Conservation (phyloP, 139 green algal species). For the Closterium sp. region DNA sequence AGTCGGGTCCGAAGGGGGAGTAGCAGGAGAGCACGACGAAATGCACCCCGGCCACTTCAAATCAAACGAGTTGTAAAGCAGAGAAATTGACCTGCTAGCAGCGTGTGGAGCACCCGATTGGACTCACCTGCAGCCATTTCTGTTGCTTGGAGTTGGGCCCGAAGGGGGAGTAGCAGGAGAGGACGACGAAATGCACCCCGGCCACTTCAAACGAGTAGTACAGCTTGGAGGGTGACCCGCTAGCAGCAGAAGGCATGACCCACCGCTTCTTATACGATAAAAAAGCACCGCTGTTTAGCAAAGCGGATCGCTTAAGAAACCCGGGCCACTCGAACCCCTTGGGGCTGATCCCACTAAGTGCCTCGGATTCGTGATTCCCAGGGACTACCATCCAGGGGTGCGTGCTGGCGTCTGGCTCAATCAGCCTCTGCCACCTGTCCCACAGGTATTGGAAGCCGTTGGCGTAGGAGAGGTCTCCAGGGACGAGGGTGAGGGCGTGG, state of each 20-base stretch:
- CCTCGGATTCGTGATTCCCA: constrained; percentile 75
- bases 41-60: too few relatives aligned
- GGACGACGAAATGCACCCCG: constrained; percentile 65
- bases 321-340: too few relatives aligned
- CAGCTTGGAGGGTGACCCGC: constrained; percentile 51
- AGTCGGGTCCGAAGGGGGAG: too few relatives aligned
- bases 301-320: too few relatives aligned
- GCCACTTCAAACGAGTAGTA: constrained; percentile 71
- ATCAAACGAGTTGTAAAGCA: too few relatives aligned
- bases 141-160: constrained; percentile 56
- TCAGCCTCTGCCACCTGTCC: constrained; percentile 70
- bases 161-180: constrained; percentile 61
- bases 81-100: too few relatives aligned
- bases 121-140: constrained; percentile 63
- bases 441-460: constrained; percentile 64
- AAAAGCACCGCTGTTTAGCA: background rate
- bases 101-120: too few relatives aligned
- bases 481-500: constrained; percentile 59
- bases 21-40: too few relatives aligned
- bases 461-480: constrained; percentile 78
- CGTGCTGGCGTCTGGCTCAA: constrained; percentile 56
- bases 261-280: constrained; percentile 46
- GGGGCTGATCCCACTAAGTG: background rate
- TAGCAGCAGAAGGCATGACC: constrained; percentile 47
- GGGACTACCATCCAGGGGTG: constrained; percentile 62